A percentile compares a stretch with the other conserved stretches of the same genome.
phyloP scores from a whole-genome alignment of 371 early-diverging fungal species.

The Mortierella sp. region DNA sequence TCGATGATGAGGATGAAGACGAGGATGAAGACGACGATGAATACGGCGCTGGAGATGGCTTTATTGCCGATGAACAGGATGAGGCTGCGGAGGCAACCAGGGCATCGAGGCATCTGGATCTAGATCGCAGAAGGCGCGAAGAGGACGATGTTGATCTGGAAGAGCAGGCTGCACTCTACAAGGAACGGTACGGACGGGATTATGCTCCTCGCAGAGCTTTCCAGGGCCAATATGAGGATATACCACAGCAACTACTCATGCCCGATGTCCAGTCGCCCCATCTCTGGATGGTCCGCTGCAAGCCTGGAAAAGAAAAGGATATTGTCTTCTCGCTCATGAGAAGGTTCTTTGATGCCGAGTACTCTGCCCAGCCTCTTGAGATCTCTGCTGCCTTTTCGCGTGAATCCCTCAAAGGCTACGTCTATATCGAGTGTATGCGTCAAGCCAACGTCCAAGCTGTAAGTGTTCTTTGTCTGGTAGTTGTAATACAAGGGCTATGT shows the following conservation, averaged over 20 bases:
- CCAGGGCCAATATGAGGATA: conserved; percentile 72
- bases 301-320: conserved; percentile 91
- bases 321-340: conserved; percentile 86
- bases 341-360: conserved; percentile 76
- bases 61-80: conserved; percentile 77
- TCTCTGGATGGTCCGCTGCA: conserved; percentile 94
- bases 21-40: conserved; percentile 81
- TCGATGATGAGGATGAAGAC: conserved; percentile 82
- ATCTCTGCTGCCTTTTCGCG: conserved; percentile 88
- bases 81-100: conserved; percentile 69
- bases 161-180: conserved; percentile 81
- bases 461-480: conserved; percentile 15
- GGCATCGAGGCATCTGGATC: conserved; percentile 68
- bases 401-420: conserved; percentile 93
- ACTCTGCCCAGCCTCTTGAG: conserved; percentile 67
- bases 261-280: conserved; percentile 93
- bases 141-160: conserved; percentile 86
- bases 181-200: conserved; percentile 79
- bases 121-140: conserved; percentile 74
- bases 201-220: conserved; percentile 57
- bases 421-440: conserved; percentile 95
- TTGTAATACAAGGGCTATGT: background rate
- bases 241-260: conserved; percentile 82
- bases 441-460: conserved; percentile 86
- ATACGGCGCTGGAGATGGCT: conserved; percentile 76